Evolutionary conservation across 257 asterid species (phyloP).

Genomic region (Gentiana macrophylla): DNA sequence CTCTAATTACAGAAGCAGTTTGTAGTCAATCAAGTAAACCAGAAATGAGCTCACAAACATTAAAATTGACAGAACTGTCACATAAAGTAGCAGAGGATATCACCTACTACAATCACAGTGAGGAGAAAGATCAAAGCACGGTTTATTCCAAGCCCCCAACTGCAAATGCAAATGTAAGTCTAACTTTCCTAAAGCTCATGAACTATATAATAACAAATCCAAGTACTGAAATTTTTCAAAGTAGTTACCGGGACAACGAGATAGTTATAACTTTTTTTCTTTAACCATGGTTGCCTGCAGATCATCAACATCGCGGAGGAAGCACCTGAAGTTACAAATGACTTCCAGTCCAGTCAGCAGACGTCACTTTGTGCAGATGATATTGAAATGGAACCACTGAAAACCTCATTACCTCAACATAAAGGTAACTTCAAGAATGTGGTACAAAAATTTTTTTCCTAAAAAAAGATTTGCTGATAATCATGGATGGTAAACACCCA

Average conservation of each 20-base stretch:
- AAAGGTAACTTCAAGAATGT: slow-evolving; percentile 4
- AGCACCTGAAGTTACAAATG: slow-evolving; percentile 13
- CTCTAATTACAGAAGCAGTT: slow-evolving; percentile 14
- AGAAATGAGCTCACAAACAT: slow-evolving; percentile 16
- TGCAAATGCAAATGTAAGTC: slow-evolving; percentile 35
- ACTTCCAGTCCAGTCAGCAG: slow-evolving; percentile 16
- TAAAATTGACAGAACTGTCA: slow-evolving; percentile 1
- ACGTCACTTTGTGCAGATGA: slow-evolving; percentile 6
- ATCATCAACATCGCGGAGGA: slow-evolving; percentile 10
- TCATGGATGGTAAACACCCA: too few relatives aligned
- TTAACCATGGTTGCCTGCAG: slow-evolving; percentile 24
- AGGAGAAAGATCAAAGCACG: slow-evolving; percentile 25
- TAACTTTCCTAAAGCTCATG: neutral
- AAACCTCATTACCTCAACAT: slow-evolving; percentile 1
- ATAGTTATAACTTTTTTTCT: too few relatives aligned
- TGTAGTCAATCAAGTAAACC: neutral
- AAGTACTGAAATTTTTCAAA: too few relatives aligned
- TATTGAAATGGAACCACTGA: neutral
- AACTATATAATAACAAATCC: neutral
- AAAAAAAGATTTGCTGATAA: too few relatives aligned
- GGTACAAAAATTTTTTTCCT: too few relatives aligned
- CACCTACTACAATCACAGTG: slow-evolving; percentile 9
- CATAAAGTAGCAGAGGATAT: slow-evolving; percentile 10
- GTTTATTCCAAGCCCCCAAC: slow-evolving; percentile 12
- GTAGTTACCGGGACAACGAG: too few relatives aligned